Percentiles rank a stretch among this genome's conserved stretches.
These are phyloP conservation scores for Wickerhamiella sorbophila DNA, from an alignment of 805 yeast genomes.

Conservation along the genomic window DNA sequence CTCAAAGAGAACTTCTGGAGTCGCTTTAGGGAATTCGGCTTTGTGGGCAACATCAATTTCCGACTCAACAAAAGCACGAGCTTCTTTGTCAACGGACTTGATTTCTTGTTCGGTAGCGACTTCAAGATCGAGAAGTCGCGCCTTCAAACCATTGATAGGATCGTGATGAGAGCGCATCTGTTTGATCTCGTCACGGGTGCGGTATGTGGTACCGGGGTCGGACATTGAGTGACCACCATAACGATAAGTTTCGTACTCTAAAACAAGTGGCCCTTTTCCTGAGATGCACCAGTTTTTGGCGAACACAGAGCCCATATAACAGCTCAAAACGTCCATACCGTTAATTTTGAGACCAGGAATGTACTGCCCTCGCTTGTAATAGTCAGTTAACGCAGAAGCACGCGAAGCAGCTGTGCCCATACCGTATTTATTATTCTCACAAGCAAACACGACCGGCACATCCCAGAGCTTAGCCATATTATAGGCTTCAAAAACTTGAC, in stretches of 20 bases:
- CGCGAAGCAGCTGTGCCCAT: constrained; percentile 98
- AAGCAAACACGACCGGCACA: constrained; percentile 84
- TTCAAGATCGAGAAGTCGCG: constrained; percentile 62
- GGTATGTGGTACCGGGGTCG: constrained; percentile 99
- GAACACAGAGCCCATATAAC: constrained; percentile 88
- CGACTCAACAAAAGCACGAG: constrained; percentile 88
- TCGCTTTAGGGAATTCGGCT: constrained; percentile 90
- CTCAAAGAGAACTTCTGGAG: constrained; percentile 85
- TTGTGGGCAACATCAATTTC: constrained; percentile 90
- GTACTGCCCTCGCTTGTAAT: constrained; percentile 98
- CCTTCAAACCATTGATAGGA: constrained; percentile 93
- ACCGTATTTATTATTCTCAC: constrained; percentile 99
- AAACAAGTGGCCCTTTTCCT: constrained; percentile 91
- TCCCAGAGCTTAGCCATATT: constrained; percentile 99
- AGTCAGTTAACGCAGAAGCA: constrained; percentile 92
- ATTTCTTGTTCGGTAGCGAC: constrained; percentile 92
- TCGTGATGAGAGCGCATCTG: constrained; percentile 98
- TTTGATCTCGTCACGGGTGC: constrained; percentile 99
- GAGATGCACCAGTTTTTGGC: constrained; percentile 91
- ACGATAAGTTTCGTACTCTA: constrained; percentile 97
- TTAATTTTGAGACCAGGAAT: constrained; percentile 97
- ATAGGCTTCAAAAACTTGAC: constrained; percentile 94
- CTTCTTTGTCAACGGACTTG: constrained; percentile 88
- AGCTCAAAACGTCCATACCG: constrained; percentile 96
- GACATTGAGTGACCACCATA: constrained; percentile 99